Conservation (phyloP, 768 basidiomycete species). For the Suillus tomentosus region DNA sequence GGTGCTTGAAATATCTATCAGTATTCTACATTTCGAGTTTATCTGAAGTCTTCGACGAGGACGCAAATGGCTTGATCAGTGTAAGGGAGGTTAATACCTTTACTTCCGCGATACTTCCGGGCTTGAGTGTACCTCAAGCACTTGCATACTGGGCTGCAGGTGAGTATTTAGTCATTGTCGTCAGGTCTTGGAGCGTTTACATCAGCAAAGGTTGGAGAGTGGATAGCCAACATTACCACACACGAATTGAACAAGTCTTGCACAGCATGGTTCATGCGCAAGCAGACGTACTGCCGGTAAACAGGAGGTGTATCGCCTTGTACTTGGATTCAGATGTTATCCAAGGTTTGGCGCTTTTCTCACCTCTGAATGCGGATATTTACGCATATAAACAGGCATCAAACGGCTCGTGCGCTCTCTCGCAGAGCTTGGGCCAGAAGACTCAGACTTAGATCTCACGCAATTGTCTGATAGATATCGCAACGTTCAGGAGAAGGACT, state of each 20-base stretch:
- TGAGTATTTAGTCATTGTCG: slow-evolving; percentile 13
- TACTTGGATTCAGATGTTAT: slow-evolving; percentile 23
- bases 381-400: not conserved
- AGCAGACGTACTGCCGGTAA: slow-evolving; percentile 18
- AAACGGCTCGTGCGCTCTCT: not conserved
- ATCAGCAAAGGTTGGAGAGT: not conserved
- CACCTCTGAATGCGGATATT: too few species aligned
- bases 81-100: slow-evolving; percentile 37
- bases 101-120: slow-evolving; percentile 29
- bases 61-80: slow-evolving; percentile 41
- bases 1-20: not conserved
- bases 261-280: slow-evolving; percentile 25
- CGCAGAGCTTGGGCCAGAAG: slow-evolving; percentile 18
- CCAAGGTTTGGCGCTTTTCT: not conserved
- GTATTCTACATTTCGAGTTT: slow-evolving; percentile 29
- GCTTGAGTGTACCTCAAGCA: slow-evolving; percentile 35
- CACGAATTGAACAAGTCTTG: slow-evolving; percentile 20
- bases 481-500: slow-evolving; percentile 29
- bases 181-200: slow-evolving; percentile 23
- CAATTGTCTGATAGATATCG: not conserved
- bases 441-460: slow-evolving; percentile 24
- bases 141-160: slow-evolving; percentile 38
- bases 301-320: slow-evolving; percentile 24
- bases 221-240: slow-evolving; percentile 14
- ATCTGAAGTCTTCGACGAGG: slow-evolving; percentile 44